Conservation (phyloP, 495 filamentous ascomycete genomes). For the Mycothermus thermophilus region DNA sequence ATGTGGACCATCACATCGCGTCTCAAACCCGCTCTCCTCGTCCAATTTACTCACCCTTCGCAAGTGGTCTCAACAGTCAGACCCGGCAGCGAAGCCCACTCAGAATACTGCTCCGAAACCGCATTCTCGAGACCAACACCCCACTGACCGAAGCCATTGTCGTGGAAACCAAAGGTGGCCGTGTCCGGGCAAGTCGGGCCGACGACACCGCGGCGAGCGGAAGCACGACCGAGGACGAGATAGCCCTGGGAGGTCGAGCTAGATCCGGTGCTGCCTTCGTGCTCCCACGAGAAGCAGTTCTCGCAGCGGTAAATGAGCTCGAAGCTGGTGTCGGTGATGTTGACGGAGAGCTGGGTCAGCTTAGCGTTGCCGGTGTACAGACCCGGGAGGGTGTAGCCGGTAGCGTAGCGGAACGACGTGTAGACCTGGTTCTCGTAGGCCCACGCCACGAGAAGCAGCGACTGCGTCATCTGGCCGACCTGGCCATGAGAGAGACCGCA, state of each 20-base stretch:
- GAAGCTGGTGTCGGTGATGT: slow-evolving; percentile 38
- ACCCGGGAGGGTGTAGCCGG: slow-evolving; percentile 42
- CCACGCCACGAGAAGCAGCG: slow-evolving; percentile 45
- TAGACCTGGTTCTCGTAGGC: slow-evolving; percentile 34
- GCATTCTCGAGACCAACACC: slow-evolving; percentile 29
- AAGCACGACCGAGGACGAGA: slow-evolving; percentile 18
- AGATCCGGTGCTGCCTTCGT: slow-evolving; percentile 11
- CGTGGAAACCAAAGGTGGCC: slow-evolving; percentile 23
- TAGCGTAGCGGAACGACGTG: slow-evolving; percentile 43
- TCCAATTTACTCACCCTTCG: slow-evolving; percentile 22
- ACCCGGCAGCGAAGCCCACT: slow-evolving; percentile 34
- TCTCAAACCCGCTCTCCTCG: no score
- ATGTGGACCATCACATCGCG: neutral
- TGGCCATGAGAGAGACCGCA: slow-evolving; percentile 40
- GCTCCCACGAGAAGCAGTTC: slow-evolving; percentile 44
- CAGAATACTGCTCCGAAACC: slow-evolving; percentile 31
- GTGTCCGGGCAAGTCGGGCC: slow-evolving; percentile 18
- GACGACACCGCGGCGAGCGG: slow-evolving; percentile 12
- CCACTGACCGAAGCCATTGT: slow-evolving; percentile 28
- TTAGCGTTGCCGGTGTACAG: slow-evolving; percentile 46
- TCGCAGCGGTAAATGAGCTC: slow-evolving; percentile 49
- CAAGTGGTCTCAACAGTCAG: slow-evolving; percentile 23
- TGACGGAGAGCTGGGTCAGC: slow-evolving; percentile 43
- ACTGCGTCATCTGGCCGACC: slow-evolving; percentile 42
- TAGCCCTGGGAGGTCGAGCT: slow-evolving; percentile 13